Evolutionary conservation across 805 yeast genomes (phyloP).

Genomic region (Candida cerambycidarum): DNA sequence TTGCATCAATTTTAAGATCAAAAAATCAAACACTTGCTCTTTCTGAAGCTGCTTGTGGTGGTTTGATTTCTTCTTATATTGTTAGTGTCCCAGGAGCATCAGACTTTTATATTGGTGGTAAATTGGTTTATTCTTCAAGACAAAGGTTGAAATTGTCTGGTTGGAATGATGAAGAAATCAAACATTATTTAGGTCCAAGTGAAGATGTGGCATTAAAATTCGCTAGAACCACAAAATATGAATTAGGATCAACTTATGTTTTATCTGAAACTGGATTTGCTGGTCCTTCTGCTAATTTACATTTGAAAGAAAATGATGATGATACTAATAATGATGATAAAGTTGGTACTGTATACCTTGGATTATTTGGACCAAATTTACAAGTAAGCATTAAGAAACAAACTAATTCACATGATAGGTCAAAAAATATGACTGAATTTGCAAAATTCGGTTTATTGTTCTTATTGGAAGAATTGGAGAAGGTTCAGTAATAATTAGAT

Average conservation of each 20-base stretch:
- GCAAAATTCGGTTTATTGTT: constrained; percentile 67
- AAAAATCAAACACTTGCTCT: constrained; percentile 70
- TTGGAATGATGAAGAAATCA: constrained; percentile 71
- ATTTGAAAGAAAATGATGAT: constrained; percentile 26
- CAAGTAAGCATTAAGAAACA: constrained; percentile 46
- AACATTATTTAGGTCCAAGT: constrained; percentile 77
- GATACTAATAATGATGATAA: constrained; percentile 14
- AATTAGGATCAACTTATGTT: constrained; percentile 79
- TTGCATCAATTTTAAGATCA: constrained; percentile 54
- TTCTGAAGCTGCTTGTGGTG: constrained; percentile 90
- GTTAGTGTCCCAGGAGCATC: constrained; percentile 88
- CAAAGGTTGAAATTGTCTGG: constrained; percentile 76
- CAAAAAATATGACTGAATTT: constrained; percentile 72
- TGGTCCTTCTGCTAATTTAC: constrained; percentile 60
- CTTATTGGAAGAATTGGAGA: constrained; percentile 49
- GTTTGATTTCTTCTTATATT: constrained; percentile 74
- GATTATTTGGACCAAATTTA: constrained; percentile 64
- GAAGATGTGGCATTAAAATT: constrained; percentile 71
- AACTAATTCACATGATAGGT: constrained; percentile 54
- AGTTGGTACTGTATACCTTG: constrained; percentile 71
- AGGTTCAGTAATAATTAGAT: background rate
- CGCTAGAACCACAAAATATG: constrained; percentile 77
- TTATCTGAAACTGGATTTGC: constrained; percentile 88
- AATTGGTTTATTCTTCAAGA: constrained; percentile 72
- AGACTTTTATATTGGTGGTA: constrained; percentile 78